These are phyloP conservation scores for Geum urbanum DNA, from an alignment of 306 rosid species.

Conservation along the genomic window DNA sequence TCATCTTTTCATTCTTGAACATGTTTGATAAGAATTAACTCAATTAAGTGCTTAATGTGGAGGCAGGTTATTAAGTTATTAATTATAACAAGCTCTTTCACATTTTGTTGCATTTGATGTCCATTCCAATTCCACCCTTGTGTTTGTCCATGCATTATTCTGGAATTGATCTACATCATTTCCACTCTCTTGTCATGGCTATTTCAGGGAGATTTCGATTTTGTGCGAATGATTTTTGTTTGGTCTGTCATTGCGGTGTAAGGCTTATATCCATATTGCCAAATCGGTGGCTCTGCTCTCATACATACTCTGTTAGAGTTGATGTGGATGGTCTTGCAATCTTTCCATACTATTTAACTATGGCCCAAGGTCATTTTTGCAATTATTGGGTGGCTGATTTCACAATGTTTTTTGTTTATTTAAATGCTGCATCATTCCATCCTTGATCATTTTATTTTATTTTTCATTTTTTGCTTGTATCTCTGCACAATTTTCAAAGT, in stretches of 20 bases:
- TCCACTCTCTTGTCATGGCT: not conserved
- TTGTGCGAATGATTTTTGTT: not conserved
- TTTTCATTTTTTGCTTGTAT: not conserved
- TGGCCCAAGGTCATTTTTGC: not conserved
- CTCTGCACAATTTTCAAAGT: not conserved
- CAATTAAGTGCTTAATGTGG: constrained; percentile 2
- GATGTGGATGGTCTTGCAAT: not conserved
- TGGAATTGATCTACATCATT: not conserved
- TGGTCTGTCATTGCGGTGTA: not conserved
- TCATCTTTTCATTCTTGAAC: not conserved
- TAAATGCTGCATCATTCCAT: not conserved
- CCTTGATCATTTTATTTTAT: not conserved
- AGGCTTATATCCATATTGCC: not conserved
- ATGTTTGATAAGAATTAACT: not conserved
- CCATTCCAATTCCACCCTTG: not conserved
- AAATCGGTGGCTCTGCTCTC: not conserved
- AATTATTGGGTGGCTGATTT: not conserved
- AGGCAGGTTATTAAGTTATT: not conserved
- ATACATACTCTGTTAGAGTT: not conserved
- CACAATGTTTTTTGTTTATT: not conserved
- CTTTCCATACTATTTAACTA: not conserved
- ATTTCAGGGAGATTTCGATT: not conserved
- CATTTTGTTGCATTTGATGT: not conserved
- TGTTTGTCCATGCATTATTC: not conserved
- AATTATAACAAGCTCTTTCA: not conserved